Evolutionary conservation across 106 monocot genomes (phyloP), one percentile per base, ranked within the genome.

Genomic region (Narthecium ossifragum): DNA sequence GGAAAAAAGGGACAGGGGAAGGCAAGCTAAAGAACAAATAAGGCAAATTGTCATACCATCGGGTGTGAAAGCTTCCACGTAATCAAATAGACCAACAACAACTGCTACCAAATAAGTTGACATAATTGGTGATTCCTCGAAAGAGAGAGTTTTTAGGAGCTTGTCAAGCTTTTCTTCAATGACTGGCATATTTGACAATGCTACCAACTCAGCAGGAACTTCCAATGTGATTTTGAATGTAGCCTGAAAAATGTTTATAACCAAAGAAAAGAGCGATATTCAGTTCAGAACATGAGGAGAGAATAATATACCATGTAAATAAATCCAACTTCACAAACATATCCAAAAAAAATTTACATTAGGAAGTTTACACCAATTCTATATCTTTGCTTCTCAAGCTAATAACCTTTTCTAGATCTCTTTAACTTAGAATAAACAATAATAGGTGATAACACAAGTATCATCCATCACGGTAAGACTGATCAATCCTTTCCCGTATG

Each of bases 101-200:
- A 96, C 67, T 36, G 94, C 94, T 37, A 96, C 94, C 64, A 96
- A 73, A 69, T 96, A 96, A 51, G 94, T 90, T 55, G 94, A 96
- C 94, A 96, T 96, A 59, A 96, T 71, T 49, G 94, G 94, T 20
- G 94, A 86, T 54, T 96, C 94, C 39, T 83, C 65, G 56, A 66
- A 96, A 58, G 21, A 62, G 10, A 90, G 31, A 50, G 76, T 83
- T 80, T 86, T 90, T 8, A 81, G 14, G 30, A 31, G 18, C n/a
- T 86, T 86, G 59, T 74, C 45, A 39, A 70, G 10, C 31, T 80
- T 83, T 58, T 96, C 86, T 56, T 86, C 70, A 33, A 31, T 34
- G 24, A 84, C 61, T 41, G 94, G 94, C 94, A 90, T 96, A 65
- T 86, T 86, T 23, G 94, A 96, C 59, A 96, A 68, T 70, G 94